Percentiles rank a stretch among this genome's conserved stretches.
Conservation (phyloP, 108 stramenopile species). For the Seminavis robusta region DNA sequence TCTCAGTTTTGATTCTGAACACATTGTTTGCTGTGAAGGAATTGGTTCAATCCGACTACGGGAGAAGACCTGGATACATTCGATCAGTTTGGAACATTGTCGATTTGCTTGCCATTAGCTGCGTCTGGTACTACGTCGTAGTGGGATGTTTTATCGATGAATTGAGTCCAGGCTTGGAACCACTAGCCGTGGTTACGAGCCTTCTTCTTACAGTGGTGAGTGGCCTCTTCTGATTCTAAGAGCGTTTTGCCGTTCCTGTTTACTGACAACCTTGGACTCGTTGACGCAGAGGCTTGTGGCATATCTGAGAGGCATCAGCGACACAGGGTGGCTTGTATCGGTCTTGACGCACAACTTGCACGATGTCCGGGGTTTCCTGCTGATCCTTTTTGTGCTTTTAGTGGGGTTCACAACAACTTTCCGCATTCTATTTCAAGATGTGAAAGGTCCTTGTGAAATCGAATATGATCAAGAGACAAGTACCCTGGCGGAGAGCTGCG, state of each 20-base stretch:
- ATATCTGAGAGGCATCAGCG: constrained; percentile 26
- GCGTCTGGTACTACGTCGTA: constrained; percentile 16
- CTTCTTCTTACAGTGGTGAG: background rate
- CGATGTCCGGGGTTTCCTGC: constrained; percentile 33
- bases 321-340: constrained; percentile 31
- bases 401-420: constrained; percentile 32
- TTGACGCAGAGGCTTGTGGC: constrained; percentile 27
- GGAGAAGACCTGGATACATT: constrained; percentile 14
- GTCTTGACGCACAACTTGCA: constrained; percentile 20
- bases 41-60: constrained; percentile 18
- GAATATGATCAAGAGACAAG: constrained; percentile 3
- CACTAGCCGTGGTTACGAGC: constrained; percentile 22
- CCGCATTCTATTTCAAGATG: constrained; percentile 22
- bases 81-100: constrained; percentile 21
- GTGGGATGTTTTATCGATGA: background rate
- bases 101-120: constrained; percentile 19
- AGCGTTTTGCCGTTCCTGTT: background rate
- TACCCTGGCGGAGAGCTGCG: constrained; percentile 10
- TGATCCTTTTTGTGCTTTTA: constrained; percentile 28
- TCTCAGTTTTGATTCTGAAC: constrained; percentile 10
- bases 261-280: constrained; percentile 11
- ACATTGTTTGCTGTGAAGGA: constrained; percentile 26
- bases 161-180: constrained; percentile 4
- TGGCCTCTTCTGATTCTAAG: background rate
- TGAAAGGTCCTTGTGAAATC: constrained; percentile 6